These are phyloP conservation scores for Candida quercuum DNA, from an alignment of 805 yeast genomes.

Conservation along the genomic window DNA sequence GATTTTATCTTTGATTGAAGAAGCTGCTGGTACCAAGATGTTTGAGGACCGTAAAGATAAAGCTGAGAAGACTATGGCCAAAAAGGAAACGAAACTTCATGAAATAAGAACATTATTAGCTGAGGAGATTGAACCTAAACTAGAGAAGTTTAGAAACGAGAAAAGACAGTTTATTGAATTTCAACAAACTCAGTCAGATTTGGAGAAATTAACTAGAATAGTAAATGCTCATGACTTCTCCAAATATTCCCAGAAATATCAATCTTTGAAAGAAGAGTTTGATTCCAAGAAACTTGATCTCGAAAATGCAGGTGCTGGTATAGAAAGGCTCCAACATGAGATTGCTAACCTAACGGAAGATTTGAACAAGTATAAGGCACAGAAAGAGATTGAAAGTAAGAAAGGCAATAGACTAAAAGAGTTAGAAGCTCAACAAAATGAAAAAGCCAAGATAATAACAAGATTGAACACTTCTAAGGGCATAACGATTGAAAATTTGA, in stretches of 20 bases:
- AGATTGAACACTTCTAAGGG: conserved; percentile 61
- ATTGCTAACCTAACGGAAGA: conserved; percentile 56
- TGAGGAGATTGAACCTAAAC: conserved; percentile 91
- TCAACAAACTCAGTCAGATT: conserved; percentile 76
- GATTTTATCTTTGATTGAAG: conserved; percentile 86
- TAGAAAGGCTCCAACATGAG: conserved; percentile 48
- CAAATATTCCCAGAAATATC: conserved; percentile 33
- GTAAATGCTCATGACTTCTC: conserved; percentile 75
- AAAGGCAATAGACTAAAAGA: conserved; percentile 57
- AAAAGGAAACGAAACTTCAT: conserved; percentile 78
- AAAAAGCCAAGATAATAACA: conserved; percentile 56
- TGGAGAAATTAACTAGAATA: conserved; percentile 68
- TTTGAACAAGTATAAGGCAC: conserved; percentile 43
- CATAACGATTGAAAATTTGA: conserved; percentile 48
- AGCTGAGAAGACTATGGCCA: conserved; percentile 87
- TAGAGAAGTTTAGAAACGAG: conserved; percentile 74
- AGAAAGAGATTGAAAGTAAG: conserved; percentile 51
- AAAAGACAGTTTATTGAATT: conserved; percentile 79
- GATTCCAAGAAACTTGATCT: conserved; percentile 36
- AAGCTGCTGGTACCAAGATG: conserved; percentile 96
- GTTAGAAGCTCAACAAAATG: conserved; percentile 53
- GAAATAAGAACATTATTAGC: conserved; percentile 67
- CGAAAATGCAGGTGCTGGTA: conserved; percentile 35
- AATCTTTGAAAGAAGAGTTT: conserved; percentile 38
- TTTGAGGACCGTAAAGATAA: conserved; percentile 90